Evolutionary conservation across 192 early-diverging fungal species (phyloP), one percentile per base, ranked within the genome.

Genomic region (Entophlyctis helioformis): DNA sequence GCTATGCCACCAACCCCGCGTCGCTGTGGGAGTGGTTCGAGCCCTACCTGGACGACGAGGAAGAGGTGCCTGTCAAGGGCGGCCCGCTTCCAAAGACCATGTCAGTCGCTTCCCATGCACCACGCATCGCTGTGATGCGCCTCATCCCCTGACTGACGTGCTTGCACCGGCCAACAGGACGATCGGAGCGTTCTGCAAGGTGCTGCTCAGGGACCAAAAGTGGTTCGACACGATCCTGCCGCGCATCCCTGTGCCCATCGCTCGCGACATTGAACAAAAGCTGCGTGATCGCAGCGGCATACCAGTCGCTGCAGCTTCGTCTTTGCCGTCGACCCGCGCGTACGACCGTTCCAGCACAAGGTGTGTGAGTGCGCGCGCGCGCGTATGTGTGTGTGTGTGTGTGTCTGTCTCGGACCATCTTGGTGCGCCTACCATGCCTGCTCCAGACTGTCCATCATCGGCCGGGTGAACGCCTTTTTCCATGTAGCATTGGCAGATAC

Each of bases 1-100:
- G 87, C 27, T 89, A 84, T 51, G 84, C 85, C 0, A 84, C 83
- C 54, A 74, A 80, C 31, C 84, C 83, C 1, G 71, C 70, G 15
- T 56, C 81, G 44, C 56, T 89, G 20, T 87, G 82, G 83, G 78
- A 74, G 35, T 89, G 87, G 87, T 71, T 80, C 29, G 81, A 74
- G 38, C 64, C 66, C 2, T 89, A 82, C 48, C 56, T 89, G 6
- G 83, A 86, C 18, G 87, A 89, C 47, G 82, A 82, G 20, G 84
- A 89, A 48, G 76, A 82, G 39, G 60, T 89, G 12, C 54, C 62
- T 25, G 46, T 86, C 1, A 61, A 77, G 21, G 54, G 59, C 36
- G 79, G 81, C 9, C 50, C 70, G 10, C 65, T 70, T 19, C 74
- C 85, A 1, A 40, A 69, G 19, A 53, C 64, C 31, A 76, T 60